Evolutionary conservation across 31 red algal species (phyloP).

Genomic region (Bonnemaisonia californica): DNA sequence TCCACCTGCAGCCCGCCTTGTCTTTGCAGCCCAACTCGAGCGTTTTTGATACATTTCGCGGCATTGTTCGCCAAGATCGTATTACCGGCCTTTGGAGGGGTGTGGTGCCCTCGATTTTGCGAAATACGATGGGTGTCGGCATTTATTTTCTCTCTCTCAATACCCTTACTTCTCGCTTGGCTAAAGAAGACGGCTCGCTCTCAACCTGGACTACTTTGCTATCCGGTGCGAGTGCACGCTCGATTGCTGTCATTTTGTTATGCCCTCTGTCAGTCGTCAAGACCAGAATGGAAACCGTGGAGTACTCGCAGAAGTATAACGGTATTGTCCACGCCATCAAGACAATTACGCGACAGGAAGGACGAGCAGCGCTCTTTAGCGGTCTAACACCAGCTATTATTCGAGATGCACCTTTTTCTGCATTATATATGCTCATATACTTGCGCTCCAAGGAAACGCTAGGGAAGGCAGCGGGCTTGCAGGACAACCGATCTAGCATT

Average conservation of each 20-base stretch:
- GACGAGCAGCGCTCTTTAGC: conserved; percentile 74
- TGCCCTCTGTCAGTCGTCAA: conserved; percentile 95
- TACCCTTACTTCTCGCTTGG: conserved; percentile 54
- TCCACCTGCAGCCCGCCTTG: conserved; percentile 61
- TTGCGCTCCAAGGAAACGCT: conserved; percentile 72
- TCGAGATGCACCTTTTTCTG: conserved; percentile 92
- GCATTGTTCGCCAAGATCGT: conserved; percentile 69
- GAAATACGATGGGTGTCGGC: conserved; percentile 93
- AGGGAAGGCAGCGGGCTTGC: conserved; percentile 43
- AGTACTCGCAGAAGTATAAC: conserved; percentile 70
- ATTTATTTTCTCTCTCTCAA: conserved; percentile 88
- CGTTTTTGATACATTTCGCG: conserved; percentile 63
- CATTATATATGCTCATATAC: conserved; percentile 92
- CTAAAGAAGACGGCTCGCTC: conserved; percentile 59
- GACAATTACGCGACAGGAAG: conserved; percentile 73
- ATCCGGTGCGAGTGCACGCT: conserved; percentile 86
- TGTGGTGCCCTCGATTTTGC: conserved; percentile 84
- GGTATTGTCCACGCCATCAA: conserved; percentile 73
- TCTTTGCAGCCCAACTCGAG: conserved; percentile 57
- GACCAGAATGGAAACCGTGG: conserved; percentile 90
- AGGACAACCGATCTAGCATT: conserved; percentile 58
- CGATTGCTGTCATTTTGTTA: conserved; percentile 77
- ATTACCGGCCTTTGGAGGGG: conserved; percentile 89
- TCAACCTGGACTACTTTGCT: conserved; percentile 70
- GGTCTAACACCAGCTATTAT: conserved; percentile 88